phyloP scores from a whole-genome alignment of 345 rosid genomes.

The Nasturtium officinale region DNA sequence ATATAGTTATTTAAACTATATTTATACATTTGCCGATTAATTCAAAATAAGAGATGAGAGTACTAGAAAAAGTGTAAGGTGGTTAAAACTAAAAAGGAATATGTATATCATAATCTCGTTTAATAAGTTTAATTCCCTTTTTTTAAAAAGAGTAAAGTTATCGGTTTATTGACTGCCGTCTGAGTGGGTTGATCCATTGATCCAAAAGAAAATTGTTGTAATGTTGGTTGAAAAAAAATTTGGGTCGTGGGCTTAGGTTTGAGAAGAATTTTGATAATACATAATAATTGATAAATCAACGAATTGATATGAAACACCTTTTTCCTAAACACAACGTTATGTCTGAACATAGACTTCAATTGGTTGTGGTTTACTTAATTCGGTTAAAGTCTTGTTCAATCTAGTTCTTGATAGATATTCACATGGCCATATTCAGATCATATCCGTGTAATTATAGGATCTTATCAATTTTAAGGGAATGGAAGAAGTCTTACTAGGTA shows the following conservation, averaged over 20 bases:
- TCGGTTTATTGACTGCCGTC: too few species aligned
- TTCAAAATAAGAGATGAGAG: neutral
- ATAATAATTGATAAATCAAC: neutral
- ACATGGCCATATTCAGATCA: conserved; percentile 23
- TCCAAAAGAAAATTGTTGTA: neutral
- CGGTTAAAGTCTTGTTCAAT: conserved; percentile 13
- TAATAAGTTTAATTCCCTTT: neutral
- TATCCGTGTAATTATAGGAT: conserved; percentile 6
- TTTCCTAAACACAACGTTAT: neutral
- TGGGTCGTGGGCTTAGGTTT: neutral
- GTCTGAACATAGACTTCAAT: neutral
- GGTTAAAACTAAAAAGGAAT: neutral
- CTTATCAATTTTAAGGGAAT: conserved; percentile 2
- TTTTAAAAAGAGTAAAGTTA: neutral
- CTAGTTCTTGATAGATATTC: conserved; percentile 23
- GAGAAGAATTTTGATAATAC: neutral
- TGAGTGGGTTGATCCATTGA: neutral
- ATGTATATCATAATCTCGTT: too few species aligned
- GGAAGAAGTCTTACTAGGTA: conserved; percentile 15
- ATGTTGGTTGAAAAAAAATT: too few species aligned
- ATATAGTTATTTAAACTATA: neutral
- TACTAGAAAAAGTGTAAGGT: neutral
- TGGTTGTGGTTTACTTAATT: conserved; percentile 12
- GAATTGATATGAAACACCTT: neutral
- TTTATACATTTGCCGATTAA: neutral